These are phyloP conservation scores for Sphagnum magellanicum DNA, from an alignment of 228 moss, liverwort and hornwort species.

Conservation along the genomic window DNA sequence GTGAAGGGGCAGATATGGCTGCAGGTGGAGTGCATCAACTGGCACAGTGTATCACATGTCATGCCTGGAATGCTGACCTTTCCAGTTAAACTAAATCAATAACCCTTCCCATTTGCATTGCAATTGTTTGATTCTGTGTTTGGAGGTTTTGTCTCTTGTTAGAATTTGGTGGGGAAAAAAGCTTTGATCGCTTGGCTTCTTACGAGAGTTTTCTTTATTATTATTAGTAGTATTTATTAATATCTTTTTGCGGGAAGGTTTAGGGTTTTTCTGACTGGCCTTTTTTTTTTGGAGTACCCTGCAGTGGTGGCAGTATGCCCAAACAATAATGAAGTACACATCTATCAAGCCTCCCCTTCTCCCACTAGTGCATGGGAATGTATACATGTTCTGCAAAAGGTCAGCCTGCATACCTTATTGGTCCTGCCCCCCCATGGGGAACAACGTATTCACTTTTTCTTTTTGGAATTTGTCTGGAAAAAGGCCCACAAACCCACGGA, in stretches of 20 bases:
- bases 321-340: constrained; percentile 89
- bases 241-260: no score
- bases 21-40: constrained; percentile 93
- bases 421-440: no score
- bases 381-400: constrained; percentile 82
- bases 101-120: background rate
- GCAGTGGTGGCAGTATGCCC: constrained; percentile 96
- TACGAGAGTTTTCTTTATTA: background rate
- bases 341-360: constrained; percentile 74
- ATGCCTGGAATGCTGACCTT: constrained; percentile 95
- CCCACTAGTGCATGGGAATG: constrained; percentile 76
- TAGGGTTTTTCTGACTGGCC: no score
- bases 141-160: background rate
- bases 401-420: constrained; percentile 8
- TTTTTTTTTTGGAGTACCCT: background rate
- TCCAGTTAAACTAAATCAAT: constrained; percentile 42
- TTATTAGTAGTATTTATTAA: background rate
- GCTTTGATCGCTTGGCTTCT: no score
- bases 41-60: constrained; percentile 84
- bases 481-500: background rate
- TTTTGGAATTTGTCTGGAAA: background rate
- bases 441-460: background rate
- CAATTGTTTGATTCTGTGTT: background rate
- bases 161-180: background rate
- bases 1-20: constrained; percentile 55